phyloP scores from a whole-genome alignment of 2,329 filamentous ascomycete species.

The Neopestalotiopsis sp. region DNA sequence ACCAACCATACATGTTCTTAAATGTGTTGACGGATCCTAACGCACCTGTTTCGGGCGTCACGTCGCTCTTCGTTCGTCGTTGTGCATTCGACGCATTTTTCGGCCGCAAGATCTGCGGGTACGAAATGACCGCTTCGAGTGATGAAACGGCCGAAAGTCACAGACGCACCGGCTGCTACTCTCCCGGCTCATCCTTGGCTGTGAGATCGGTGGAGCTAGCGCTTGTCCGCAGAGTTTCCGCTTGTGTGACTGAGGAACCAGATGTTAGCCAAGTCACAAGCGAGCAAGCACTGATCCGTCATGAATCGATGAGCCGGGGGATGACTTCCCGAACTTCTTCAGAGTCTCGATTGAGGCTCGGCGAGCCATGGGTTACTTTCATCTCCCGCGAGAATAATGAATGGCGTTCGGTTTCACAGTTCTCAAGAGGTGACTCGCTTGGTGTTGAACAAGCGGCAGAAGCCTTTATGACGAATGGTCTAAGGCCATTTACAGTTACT shows the following conservation, averaged over 20 bases:
- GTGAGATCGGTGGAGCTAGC: background rate
- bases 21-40: background rate
- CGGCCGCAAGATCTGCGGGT: background rate
- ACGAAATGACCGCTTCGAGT: background rate
- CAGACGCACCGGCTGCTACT: background rate
- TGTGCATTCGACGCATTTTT: background rate
- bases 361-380: background rate
- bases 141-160: background rate
- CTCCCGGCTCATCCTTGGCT: background rate
- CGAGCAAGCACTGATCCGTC: background rate
- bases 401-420: background rate
- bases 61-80: constrained; percentile 1
- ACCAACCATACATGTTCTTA: background rate
- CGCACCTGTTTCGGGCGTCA: background rate
- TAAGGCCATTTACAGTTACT: background rate
- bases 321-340: background rate
- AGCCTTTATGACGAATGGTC: background rate
- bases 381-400: background rate
- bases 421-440: background rate
- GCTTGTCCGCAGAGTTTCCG: background rate
- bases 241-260: background rate
- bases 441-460: background rate
- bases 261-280: background rate
- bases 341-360: background rate
- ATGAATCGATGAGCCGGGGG: background rate